Evolutionary conservation across 2,329 filamentous ascomycete species (phyloP), one percentile per base, ranked within the genome.

Genomic region (Apiospora marii): DNA sequence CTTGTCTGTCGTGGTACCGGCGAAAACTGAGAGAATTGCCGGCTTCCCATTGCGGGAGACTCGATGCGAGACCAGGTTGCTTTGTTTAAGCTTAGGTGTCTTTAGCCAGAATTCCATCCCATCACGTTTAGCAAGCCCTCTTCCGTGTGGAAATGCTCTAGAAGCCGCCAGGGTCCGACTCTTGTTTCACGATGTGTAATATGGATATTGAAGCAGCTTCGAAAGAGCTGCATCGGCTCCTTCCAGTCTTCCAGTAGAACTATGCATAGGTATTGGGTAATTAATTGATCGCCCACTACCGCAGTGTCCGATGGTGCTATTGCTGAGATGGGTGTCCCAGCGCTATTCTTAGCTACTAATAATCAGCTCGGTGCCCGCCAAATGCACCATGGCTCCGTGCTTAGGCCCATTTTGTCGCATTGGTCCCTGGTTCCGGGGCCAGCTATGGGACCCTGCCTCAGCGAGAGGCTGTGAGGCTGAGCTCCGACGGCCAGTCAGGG

Each of bases 391-490:
- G 58, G 34, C 58, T 41, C 58, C 8, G 34, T 64, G 58, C 58
- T 64, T 64, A 64, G 58, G 34, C 58, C 58, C 34, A 37, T 64
- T 64, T 37, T 30, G 58, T 64, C 30, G 58, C 58, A 37, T 64
- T 64, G 58, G 58, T 64, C 34, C 58, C 58, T 64, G 34, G 19
- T 30, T 64, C 58, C 30, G 30, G 58, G 58, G 58, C 58, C 58
- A 64, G 34, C 58, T 41, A 64, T 37, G 34, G 58, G 34, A 34
- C 58, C 58, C 58, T 64, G 58, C 58, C 30, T 64, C 58, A 58
- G 34, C 22, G 34, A 64, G 8, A 64, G 58, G 58, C 58, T 64
- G 58, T 64, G 58, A 64, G 58, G 58, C 58, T 64, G 58, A 64
- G 58, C 58, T 64, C 58, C 58, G 58, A 41, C 34, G 10, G 34